Base-by-base conservation (phyloP, 73 alveolate genomes). In the Paraurostyla sp. region DNA sequence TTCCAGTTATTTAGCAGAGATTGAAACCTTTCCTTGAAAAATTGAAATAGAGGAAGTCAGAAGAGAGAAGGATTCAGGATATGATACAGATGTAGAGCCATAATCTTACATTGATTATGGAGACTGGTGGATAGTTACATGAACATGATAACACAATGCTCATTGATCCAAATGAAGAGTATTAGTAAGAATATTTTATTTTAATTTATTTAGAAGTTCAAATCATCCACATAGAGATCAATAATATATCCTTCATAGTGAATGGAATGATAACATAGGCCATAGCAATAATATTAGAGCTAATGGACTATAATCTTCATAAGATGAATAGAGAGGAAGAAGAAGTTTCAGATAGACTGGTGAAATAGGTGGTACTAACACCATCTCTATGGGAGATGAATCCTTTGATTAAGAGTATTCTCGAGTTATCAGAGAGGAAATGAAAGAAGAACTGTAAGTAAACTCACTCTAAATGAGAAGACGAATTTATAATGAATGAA, bases 1-100 rank as follows among this genome's bases (percentile, higher is more conserved):
- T 81, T 0, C 91, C 91, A 11, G 59, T 52, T 6, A 81, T 81
- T 58, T 49, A 81, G 41, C 23, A 33, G 36, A 35, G 82, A 36
- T 36, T 81, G 20, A 81, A 81, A 58, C 73, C 80, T 1, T 58
- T 54, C 20, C 22, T 81, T 0, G 40, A 29, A 25, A 54, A 29
- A 20, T 9, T 81, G n/a, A 18, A 45, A 3, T 65, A 81, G 33
- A 23, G 52, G 30, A 73, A 48, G 51, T 43, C 71, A 45, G 73
- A 73, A 48, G 3, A 38, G 0, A 16, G 13, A 6, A 33, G 82
- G 42, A 11, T 65, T 11, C 42, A 65, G 25, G 58, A 23, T 65
- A 65, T 65, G 56, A 6, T 65, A 18, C 60, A 65, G 1, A 65
- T n/a, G n/a, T n/a, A 58, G 25, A 65, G 41, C 25, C 1, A 33